These are phyloP conservation scores for Botrytis medusae DNA, from an alignment of 2,329 filamentous ascomycete genomes.

Conservation along the genomic window DNA sequence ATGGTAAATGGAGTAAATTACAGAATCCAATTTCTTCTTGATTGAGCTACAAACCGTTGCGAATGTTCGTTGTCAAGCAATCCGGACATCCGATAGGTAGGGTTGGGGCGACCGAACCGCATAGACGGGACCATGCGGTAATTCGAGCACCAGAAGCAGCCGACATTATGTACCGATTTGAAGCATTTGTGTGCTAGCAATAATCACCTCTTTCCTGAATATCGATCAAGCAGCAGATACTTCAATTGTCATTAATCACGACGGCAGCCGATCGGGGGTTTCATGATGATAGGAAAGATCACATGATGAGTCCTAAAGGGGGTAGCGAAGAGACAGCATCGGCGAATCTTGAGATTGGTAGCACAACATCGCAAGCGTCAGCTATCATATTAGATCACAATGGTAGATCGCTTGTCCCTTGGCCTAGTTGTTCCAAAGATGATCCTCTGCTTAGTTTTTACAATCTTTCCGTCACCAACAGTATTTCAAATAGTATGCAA, in stretches of 20 bases:
- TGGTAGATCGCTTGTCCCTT: background rate
- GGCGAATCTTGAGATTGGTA: background rate
- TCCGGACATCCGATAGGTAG: background rate
- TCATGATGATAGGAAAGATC: background rate
- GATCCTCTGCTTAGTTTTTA: background rate
- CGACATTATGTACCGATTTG: background rate
- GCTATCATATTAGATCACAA: background rate
- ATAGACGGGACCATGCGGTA: background rate
- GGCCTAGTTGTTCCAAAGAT: background rate
- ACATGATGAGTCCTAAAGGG: background rate
- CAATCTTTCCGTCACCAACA: background rate
- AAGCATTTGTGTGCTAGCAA: background rate
- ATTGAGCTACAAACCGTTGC: background rate
- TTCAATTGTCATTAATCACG: too few relatives aligned
- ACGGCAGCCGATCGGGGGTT: background rate
- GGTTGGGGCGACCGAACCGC: background rate
- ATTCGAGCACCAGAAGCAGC: background rate
- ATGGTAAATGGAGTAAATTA: accelerated
- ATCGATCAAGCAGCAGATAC: background rate
- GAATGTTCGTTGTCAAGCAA: background rate
- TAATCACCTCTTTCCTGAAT: accelerated
- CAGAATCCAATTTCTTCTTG: background rate
- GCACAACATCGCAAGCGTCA: background rate
- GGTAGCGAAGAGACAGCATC: background rate
- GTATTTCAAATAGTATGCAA: background rate